phyloP scores from a whole-genome alignment of 73 alveolate genomes.

The Blepharisma japonicum region DNA sequence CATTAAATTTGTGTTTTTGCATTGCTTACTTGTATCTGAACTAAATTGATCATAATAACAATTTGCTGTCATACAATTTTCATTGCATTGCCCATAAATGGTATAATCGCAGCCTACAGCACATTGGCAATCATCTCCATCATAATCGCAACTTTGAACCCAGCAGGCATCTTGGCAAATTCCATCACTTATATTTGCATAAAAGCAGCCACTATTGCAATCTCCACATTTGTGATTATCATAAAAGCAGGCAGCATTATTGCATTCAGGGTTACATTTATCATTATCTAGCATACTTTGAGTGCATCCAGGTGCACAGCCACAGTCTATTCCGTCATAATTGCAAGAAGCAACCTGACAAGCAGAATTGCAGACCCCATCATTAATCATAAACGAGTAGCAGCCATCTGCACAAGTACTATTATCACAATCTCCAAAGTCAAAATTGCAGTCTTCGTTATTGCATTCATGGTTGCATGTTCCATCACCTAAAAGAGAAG shows the following conservation, averaged over 20 bases:
- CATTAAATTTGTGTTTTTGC: too few relatives aligned
- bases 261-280: background rate
- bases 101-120: background rate
- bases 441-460: background rate
- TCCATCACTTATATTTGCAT: background rate
- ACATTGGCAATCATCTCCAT: background rate
- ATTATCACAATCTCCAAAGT: background rate
- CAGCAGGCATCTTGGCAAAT: conserved; percentile 6
- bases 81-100: too few relatives aligned
- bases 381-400: background rate
- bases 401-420: conserved; percentile 25
- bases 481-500: background rate
- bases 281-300: background rate
- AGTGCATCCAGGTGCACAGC: background rate
- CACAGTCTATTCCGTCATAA: conserved; percentile 21
- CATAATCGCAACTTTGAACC: background rate
- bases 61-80: too few relatives aligned
- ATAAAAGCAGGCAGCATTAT: background rate
- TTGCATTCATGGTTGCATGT: background rate
- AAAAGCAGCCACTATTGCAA: conserved; percentile 7
- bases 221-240: background rate
- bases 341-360: conserved; percentile 8
- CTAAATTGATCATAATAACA: too few relatives aligned
- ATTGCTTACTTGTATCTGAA: too few relatives aligned
- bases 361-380: conserved; percentile 13